Percentiles rank a stretch among this genome's conserved stretches.
Conservation (phyloP, 2,329 filamentous ascomycete species). For the Fusarium chuoi region DNA sequence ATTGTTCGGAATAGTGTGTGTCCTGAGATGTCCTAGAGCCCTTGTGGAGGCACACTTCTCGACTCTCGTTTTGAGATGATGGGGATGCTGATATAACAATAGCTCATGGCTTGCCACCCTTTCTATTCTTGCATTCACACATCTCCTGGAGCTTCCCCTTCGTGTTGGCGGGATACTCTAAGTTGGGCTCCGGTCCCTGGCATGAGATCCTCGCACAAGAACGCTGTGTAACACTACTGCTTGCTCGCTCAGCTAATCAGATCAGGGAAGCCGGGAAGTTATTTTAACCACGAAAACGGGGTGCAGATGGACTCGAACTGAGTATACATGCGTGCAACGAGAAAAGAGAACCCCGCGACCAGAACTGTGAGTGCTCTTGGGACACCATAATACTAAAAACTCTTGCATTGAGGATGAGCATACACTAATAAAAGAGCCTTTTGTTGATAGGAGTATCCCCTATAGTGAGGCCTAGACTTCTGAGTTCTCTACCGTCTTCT, state of each 20-base stretch:
- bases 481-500: too few species aligned
- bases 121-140: neutral
- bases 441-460: fast-evolving
- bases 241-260: neutral
- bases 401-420: neutral
- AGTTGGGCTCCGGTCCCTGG: conserved; percentile 21
- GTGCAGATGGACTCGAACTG: neutral
- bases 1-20: neutral
- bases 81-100: neutral
- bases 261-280: neutral
- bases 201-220: neutral
- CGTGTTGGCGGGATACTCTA: conserved; percentile 1
- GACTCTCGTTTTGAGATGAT: neutral
- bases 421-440: too few species aligned
- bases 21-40: too few species aligned
- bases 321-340: neutral
- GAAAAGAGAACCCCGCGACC: neutral
- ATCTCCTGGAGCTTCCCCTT: neutral
- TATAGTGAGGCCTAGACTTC: fast-evolving
- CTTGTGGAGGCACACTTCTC: neutral
- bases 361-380: neutral
- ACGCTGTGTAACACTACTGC: neutral
- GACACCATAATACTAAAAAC: fast-evolving
- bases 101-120: neutral
- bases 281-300: conserved; percentile 5